These are phyloP conservation scores for Aspergillus baeticus DNA, from an alignment of 495 filamentous ascomycete genomes.

Conservation along the genomic window DNA sequence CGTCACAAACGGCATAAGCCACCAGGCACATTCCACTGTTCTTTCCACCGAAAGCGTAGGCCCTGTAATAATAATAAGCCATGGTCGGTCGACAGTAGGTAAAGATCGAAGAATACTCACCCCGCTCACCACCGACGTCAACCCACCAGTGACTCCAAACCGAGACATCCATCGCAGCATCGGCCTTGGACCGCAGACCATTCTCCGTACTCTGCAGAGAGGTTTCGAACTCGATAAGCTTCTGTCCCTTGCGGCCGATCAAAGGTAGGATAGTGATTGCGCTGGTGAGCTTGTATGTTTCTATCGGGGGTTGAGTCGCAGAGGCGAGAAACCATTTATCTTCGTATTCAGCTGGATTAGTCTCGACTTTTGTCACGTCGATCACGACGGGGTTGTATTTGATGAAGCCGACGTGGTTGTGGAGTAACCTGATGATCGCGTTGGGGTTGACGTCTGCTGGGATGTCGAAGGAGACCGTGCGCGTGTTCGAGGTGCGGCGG, in stretches of 20 bases:
- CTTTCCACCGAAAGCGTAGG: neutral
- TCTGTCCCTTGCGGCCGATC: neutral
- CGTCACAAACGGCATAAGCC: conserved; percentile 10
- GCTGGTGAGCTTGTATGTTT: neutral
- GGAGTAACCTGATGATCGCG: neutral
- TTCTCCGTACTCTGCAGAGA: neutral
- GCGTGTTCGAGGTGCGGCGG: conserved; percentile 1
- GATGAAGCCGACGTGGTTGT: conserved; percentile 2
- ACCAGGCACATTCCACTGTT: conserved; percentile 7
- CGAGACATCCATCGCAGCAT: neutral
- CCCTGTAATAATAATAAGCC: too few species aligned
- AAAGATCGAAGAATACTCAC: too few species aligned
- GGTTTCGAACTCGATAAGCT: conserved; percentile 2
- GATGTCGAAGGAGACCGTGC: conserved; percentile 1
- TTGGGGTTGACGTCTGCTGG: neutral
- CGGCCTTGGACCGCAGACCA: neutral
- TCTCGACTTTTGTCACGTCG: neutral
- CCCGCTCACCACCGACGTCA: too few species aligned
- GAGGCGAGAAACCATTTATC: conserved; percentile 3
- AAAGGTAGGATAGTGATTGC: neutral
- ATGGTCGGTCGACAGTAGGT: too few species aligned
- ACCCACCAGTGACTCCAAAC: conserved; percentile 3
- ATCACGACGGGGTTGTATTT: neutral
- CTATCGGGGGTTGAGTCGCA: neutral
- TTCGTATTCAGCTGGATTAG: neutral